Evolutionary conservation across 345 rosid genomes (phyloP).

Genomic region (Noccaea caerulescens): DNA sequence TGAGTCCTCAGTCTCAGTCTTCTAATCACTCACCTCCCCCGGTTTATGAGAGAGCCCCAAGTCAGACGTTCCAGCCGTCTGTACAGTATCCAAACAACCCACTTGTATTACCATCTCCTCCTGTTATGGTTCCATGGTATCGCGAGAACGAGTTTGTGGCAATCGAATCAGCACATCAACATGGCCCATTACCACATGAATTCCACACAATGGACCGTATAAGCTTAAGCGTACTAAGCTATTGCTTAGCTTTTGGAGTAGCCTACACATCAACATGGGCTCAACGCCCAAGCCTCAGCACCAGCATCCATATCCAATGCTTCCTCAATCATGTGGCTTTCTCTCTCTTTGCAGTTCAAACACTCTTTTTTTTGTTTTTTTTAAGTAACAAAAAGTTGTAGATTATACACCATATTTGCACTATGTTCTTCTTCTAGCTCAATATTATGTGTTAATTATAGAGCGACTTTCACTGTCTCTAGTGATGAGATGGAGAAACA

Average conservation of each 20-base stretch:
- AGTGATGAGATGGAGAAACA: too few species aligned
- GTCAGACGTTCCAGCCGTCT: background rate
- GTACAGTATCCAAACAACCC: background rate
- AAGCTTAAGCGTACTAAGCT: background rate
- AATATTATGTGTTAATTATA: too few species aligned
- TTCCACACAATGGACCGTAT: conserved; percentile 1
- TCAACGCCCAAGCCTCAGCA: background rate
- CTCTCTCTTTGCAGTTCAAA: background rate
- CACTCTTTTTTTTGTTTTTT: too few species aligned
- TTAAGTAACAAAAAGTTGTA: too few species aligned
- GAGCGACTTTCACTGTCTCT: too few species aligned
- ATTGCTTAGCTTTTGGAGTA: background rate
- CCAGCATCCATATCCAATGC: conserved; percentile 18
- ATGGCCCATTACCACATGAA: background rate
- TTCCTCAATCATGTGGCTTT: background rate
- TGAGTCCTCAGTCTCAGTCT: too few species aligned
- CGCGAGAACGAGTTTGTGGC: background rate
- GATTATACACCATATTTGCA: too few species aligned
- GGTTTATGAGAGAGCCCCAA: background rate
- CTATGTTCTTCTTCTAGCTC: too few species aligned
- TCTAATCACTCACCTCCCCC: too few species aligned
- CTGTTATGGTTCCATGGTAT: background rate
- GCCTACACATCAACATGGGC: conserved; percentile 3
- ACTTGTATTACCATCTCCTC: background rate
- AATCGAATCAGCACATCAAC: background rate